Evolutionary conservation across 2,329 filamentous ascomycete species (phyloP).

Genomic region (Rhynchosporium secalis): DNA sequence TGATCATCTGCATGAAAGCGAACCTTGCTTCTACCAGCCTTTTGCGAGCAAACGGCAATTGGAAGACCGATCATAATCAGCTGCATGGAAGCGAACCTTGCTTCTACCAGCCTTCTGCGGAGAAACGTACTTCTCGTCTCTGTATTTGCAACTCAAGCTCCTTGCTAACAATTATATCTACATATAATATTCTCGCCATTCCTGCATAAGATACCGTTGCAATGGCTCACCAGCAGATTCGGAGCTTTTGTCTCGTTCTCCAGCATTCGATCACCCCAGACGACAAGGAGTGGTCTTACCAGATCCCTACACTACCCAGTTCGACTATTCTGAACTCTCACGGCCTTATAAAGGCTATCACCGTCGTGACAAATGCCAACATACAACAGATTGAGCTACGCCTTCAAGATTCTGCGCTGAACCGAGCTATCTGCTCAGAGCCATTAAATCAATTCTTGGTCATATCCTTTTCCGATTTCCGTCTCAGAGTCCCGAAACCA

Average conservation of each 20-base stretch:
- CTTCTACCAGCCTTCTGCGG: not conserved
- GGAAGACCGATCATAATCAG: not conserved
- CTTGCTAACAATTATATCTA: no score
- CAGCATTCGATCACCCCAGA: not conserved
- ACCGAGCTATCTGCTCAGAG: not conserved
- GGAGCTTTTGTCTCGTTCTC: not conserved
- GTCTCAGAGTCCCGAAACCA: not conserved
- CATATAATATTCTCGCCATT: not conserved
- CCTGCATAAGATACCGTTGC: not conserved
- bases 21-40: not conserved
- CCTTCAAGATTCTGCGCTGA: not conserved
- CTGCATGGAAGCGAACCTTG: not conserved
- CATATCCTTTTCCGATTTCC: slow-evolving; percentile 3
- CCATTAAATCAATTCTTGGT: not conserved
- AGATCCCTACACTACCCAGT: not conserved
- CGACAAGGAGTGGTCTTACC: not conserved
- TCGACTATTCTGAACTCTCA: not conserved
- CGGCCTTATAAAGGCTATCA: not conserved
- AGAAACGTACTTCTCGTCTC: not conserved
- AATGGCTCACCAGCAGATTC: not conserved
- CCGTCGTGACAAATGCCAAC: slow-evolving; percentile 4
- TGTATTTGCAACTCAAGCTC: not conserved
- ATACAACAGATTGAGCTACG: slow-evolving; percentile 5
- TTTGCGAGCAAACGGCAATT: slow-evolving; percentile 1
- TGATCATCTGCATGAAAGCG: not conserved